These are phyloP conservation scores for Trichosporon ovoides DNA, from an alignment of 1,284 basidiomycete genomes.

Conservation along the genomic window DNA sequence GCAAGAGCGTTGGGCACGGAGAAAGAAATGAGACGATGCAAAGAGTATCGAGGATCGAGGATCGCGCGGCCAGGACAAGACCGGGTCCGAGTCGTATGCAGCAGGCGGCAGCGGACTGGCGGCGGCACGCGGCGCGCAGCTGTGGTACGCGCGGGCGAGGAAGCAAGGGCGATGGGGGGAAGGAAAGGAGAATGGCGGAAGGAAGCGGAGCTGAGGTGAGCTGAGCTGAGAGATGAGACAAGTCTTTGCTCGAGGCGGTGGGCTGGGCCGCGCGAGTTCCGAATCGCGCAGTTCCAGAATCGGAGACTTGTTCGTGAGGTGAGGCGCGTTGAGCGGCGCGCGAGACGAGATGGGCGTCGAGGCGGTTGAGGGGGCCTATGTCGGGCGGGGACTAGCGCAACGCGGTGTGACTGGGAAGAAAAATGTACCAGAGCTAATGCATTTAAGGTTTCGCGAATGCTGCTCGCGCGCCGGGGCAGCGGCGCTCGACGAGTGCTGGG, in stretches of 20 bases:
- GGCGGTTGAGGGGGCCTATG: not conserved
- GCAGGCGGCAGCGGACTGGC: no score
- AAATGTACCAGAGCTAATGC: conserved; percentile 6
- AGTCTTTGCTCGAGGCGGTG: no score
- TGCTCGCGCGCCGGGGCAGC: not conserved
- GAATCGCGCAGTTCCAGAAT: not conserved
- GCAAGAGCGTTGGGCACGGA: not conserved
- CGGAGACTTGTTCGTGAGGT: not conserved
- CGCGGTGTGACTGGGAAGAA: conserved; percentile 4
- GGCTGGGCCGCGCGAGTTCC: no score
- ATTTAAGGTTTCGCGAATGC: not conserved
- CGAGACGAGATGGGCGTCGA: not conserved
- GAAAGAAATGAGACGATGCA: not conserved
- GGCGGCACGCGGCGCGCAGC: not conserved
- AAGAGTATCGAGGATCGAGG: not conserved
- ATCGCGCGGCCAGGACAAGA: not conserved
- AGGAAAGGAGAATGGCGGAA: no score
- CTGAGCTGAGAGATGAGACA: no score
- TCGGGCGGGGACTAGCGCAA: not conserved
- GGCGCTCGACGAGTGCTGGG: not conserved
- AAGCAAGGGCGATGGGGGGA: no score
- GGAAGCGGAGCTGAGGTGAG: not conserved
- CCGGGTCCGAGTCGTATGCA: not conserved
- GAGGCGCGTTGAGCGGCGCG: not conserved
- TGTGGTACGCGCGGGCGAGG: not conserved